Conservation (phyloP, 805 yeast genomes). For the Kodamaea kaohsiungensis region DNA sequence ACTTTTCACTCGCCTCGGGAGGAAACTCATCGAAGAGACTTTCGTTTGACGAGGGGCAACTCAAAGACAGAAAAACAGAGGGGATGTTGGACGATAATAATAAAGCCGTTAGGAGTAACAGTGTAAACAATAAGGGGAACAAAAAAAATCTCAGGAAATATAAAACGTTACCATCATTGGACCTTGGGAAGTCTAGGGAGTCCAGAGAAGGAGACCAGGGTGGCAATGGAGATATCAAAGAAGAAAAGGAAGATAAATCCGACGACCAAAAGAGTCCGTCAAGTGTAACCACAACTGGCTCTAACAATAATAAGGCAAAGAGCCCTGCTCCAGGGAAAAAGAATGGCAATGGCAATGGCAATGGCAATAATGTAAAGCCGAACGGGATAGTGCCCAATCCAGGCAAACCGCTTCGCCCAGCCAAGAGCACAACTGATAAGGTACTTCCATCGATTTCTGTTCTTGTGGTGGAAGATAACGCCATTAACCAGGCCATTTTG, state of each 20-base stretch:
- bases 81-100: not conserved
- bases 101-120: not conserved
- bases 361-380: not conserved
- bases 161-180: not conserved
- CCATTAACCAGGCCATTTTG: conserved; percentile 88
- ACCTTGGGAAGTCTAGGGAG: not conserved
- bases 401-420: not conserved
- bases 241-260: not conserved
- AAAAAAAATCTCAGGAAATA: not conserved
- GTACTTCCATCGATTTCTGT: conserved; percentile 90
- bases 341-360: not conserved
- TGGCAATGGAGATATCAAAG: not conserved
- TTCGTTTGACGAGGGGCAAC: conserved; percentile 26
- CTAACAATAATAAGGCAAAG: not conserved
- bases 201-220: too few relatives aligned
- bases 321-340: not conserved
- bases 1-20: conserved; percentile 34
- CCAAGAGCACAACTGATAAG: conserved; percentile 48
- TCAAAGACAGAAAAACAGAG: conserved; percentile 4
- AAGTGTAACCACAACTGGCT: not conserved
- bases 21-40: conserved; percentile 24
- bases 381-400: not conserved
- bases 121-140: not conserved
- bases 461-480: conserved; percentile 93
- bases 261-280: not conserved